phyloP scores from a whole-genome alignment of 805 yeast genomes.

The Phaffomyces thermotolerans region DNA sequence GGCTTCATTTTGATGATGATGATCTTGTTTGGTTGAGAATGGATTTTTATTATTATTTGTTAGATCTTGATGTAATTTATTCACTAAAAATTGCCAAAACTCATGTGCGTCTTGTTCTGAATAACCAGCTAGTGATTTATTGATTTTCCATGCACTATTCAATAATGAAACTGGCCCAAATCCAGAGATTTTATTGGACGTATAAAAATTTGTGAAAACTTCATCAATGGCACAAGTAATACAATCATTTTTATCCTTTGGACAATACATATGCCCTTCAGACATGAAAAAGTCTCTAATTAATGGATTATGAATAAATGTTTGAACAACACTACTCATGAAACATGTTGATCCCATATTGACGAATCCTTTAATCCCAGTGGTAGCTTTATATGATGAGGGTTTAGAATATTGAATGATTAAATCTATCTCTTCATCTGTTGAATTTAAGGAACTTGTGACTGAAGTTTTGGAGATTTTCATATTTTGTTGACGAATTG shows the following conservation, averaged over 20 bases:
- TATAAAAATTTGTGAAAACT: constrained; percentile 68
- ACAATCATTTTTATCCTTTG: constrained; percentile 40
- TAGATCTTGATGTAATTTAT: constrained; percentile 61
- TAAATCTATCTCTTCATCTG: constrained; percentile 22
- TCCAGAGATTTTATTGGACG: constrained; percentile 54
- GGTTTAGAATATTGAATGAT: constrained; percentile 29
- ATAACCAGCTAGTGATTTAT: constrained; percentile 84
- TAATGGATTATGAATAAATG: constrained; percentile 84
- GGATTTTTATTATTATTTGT: constrained; percentile 13
- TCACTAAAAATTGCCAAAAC: constrained; percentile 85
- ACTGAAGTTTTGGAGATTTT: not conserved
- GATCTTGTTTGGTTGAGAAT: constrained; percentile 1
- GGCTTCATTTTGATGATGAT: not conserved
- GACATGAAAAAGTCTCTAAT: constrained; percentile 70
- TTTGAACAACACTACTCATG: constrained; percentile 89
- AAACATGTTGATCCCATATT: constrained; percentile 97
- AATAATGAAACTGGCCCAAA: constrained; percentile 77
- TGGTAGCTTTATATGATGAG: constrained; percentile 41
- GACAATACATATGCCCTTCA: constrained; percentile 62
- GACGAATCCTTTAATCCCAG: constrained; percentile 83
- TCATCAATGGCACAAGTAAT: constrained; percentile 81
- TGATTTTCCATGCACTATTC: constrained; percentile 82
- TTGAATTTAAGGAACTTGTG: not conserved
- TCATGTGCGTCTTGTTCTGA: constrained; percentile 99
- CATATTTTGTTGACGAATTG: constrained; percentile 29